Base-by-base conservation (phyloP, 2,329 filamentous ascomycete genomes). In the Neopestalotiopsis sp. region DNA sequence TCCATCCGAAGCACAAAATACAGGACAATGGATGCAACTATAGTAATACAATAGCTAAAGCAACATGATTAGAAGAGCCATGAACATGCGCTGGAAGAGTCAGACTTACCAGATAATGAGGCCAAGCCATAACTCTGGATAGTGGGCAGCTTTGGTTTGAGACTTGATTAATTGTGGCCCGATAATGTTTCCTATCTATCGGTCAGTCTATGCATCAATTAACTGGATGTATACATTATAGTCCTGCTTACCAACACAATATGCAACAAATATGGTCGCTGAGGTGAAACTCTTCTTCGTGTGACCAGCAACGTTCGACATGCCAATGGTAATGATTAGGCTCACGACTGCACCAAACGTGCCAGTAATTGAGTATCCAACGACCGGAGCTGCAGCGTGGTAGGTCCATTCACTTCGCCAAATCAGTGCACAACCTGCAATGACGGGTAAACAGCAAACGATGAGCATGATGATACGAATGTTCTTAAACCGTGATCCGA, bases 251-350 rank as follows among this genome's bases (percentile, higher is more conserved):
- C 76, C 86, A 2, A 94, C 89, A 67, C 91, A 92, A 75, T 94
- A 94, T 0, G 90, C 91, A 0, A 93, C 90, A 71, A 94, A 94
- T 1, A 93, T 91, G 0, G 90, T 89, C 0, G 90, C 89, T 0
- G 92, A 90, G 85, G 92, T 93, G 74, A 92, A 90, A 71, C 89
- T 92, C 83, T 94, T 94, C 81, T 94, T 94, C 0, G 92, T 94
- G 30, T 92, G 87, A 0, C 92, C 92, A 0, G 92, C 91, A 0
- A 94, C 91, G 72, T 94, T 94, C 12, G 88, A 87, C 84, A 86
- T 85, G 42, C 84, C 84, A 5, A 87, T 71, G 0, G 84, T 84
- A 71, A 88, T 85, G 66, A 83, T 82, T 57, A 88, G 81, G 58
- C 88, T 90, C 0, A 92, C 91, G 0, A 92, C 91, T 0, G 88